Evolutionary conservation across 1,139 yeast genomes (phyloP), one percentile per base, ranked within the genome.

Genomic region (Groenewaldozyma auringiensis): DNA sequence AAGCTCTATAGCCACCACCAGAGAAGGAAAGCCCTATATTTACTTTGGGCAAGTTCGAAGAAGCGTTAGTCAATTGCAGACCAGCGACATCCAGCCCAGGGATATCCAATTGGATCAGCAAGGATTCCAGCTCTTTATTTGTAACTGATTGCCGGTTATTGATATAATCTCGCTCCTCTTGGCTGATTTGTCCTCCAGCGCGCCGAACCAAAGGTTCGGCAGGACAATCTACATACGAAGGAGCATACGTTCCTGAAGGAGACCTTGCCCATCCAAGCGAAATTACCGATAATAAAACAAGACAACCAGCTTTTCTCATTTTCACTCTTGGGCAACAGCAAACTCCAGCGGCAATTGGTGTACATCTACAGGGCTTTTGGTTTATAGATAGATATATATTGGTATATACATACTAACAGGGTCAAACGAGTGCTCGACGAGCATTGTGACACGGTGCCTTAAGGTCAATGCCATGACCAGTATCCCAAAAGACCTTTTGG

Each of bases 1-100:
- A 75, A 1, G 89, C 75, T 49, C 89, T 65, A 54, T 78, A 81
- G 0, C 88, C 87, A 9, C 92, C 92, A 2, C 92, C 92, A 3
- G 88, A 81, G 25, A 83, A 60, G 0, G 84, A 79, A 8, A 81
- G 50, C 0, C 80, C 83, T 13, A 79, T 67, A 17, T 35, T 42
- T 4, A 33, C 43, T 14, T 17, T 21, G n/a, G 8, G 21, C 11
- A 25, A 25, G 8, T 39, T 35, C 2, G 59, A 46, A 2, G 60
- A 46, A 1, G 62, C 21, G 9, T 31, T 22, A 14, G 13, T 50
- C 9, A 50, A 44, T n/a, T 57, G 46, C 41, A 67, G 65, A 3
- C 47, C 33, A 2, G 60, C 55, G 17, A 62, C 53, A 48, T 71
- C 65, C 44, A 74, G 64, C 1, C 63, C 67, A 2, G 53, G 53